Conservation (phyloP, 306 rosid genomes). For the Vigna nakashimae region DNA sequence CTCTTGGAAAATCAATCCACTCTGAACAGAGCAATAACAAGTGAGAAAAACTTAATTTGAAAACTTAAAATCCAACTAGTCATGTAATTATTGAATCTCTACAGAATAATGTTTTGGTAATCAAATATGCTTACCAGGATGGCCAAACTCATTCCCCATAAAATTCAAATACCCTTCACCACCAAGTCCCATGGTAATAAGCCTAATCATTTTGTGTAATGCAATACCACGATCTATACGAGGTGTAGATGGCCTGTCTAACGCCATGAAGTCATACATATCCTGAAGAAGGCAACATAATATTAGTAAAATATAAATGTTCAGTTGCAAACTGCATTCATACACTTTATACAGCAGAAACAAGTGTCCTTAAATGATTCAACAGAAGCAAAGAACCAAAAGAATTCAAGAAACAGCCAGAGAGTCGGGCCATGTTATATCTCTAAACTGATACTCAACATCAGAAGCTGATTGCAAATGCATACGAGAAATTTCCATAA, state of each 20-base stretch:
- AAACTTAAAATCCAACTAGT: conserved; percentile 37
- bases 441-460: conserved; percentile 32
- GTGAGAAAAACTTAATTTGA: conserved; percentile 34
- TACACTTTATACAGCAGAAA: conserved; percentile 17
- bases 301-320: conserved; percentile 34
- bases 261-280: conserved; percentile 96
- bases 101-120: conserved; percentile 20
- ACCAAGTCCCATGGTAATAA: conserved; percentile 91
- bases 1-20: conserved; percentile 99
- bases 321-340: conserved; percentile 16
- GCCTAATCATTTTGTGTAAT: conserved; percentile 98
- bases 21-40: conserved; percentile 57
- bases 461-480: conserved; percentile 38
- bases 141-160: conserved; percentile 99
- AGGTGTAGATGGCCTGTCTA: conserved; percentile 88
- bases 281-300: conserved; percentile 67
- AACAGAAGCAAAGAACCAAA: conserved; percentile 29
- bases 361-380: conserved; percentile 28
- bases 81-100: conserved; percentile 34
- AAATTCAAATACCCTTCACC: conserved; percentile 98
- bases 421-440: not conserved
- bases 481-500: conserved; percentile 31
- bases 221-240: conserved; percentile 93
- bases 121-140: conserved; percentile 75
- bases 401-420: conserved; percentile 16